phyloP scores from a whole-genome alignment of 331 rosid genomes.

The Acacia concinna region DNA sequence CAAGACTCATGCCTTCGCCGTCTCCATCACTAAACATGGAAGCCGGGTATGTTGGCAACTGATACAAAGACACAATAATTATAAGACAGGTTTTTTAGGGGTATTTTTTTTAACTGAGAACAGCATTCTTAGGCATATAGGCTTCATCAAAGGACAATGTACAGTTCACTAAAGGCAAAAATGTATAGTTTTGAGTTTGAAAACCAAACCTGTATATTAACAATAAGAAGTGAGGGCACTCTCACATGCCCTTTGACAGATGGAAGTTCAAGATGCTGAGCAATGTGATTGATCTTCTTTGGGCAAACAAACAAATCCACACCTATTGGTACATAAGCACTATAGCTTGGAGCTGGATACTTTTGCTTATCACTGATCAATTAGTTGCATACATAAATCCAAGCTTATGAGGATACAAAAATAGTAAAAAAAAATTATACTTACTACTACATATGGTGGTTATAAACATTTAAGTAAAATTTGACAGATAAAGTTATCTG shows the following conservation, averaged over 20 bases:
- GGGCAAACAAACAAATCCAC: slow-evolving; percentile 76
- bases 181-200: background rate
- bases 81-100: background rate
- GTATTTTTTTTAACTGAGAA: slow-evolving; percentile 1
- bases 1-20: slow-evolving; percentile 96
- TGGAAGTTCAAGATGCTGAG: slow-evolving; percentile 90
- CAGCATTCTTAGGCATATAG: background rate
- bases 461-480: background rate
- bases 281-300: slow-evolving; percentile 79
- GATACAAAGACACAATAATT: slow-evolving; percentile 15
- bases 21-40: slow-evolving; percentile 74
- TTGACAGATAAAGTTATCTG: slow-evolving; percentile 4
- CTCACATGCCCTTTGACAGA: slow-evolving; percentile 45
- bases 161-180: background rate
- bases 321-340: slow-evolving; percentile 80
- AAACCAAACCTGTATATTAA: slow-evolving; percentile 77
- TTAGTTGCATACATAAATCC: slow-evolving; percentile 10
- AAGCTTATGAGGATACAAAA: background rate
- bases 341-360: slow-evolving; percentile 55
- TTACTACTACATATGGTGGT: background rate
- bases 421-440: background rate
- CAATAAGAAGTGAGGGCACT: slow-evolving; percentile 75
- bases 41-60: slow-evolving; percentile 90
- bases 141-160: slow-evolving; percentile 14
- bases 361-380: slow-evolving; percentile 72